phyloP scores from a whole-genome alignment of 371 early-diverging fungal species.

The Mucor racemosus region DNA sequence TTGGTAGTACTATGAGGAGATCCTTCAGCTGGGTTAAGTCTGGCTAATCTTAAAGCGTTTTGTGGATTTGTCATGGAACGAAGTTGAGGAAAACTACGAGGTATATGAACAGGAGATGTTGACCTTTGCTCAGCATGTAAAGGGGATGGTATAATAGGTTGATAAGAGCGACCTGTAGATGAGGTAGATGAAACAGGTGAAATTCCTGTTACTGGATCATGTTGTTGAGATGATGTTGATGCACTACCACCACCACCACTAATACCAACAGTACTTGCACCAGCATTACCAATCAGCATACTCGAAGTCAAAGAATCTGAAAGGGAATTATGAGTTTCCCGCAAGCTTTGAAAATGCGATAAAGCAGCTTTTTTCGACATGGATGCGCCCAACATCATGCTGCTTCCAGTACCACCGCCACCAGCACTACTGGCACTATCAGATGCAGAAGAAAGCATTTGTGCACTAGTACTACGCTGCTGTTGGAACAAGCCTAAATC shows the following conservation, averaged over 20 bases:
- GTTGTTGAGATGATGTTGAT: not conserved
- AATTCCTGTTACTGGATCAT: not conserved
- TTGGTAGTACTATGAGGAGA: not conserved
- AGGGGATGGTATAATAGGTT: conserved; percentile 32
- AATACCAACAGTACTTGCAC: not conserved
- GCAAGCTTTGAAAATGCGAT: conserved; percentile 41
- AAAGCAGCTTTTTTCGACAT: conserved; percentile 20
- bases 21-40: not conserved
- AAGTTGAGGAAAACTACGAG: conserved; percentile 27
- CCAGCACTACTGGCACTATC: conserved; percentile 1
- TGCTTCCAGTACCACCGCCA: not conserved
- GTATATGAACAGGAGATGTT: conserved; percentile 32
- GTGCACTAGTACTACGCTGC: conserved; percentile 6
- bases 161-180: conserved; percentile 32
- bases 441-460: conserved; percentile 16
- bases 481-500: conserved; percentile 52
- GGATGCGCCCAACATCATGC: conserved; percentile 8
- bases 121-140: conserved; percentile 25
- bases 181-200: conserved; percentile 32
- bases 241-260: not conserved
- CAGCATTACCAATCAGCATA: conserved; percentile 10
- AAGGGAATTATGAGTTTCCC: conserved; percentile 36
- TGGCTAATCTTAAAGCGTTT: conserved; percentile 10
- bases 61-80: conserved; percentile 8
- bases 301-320: conserved; percentile 33